Conservation (phyloP, 2,329 filamentous ascomycete species). For the Escovopsis sp. region DNA sequence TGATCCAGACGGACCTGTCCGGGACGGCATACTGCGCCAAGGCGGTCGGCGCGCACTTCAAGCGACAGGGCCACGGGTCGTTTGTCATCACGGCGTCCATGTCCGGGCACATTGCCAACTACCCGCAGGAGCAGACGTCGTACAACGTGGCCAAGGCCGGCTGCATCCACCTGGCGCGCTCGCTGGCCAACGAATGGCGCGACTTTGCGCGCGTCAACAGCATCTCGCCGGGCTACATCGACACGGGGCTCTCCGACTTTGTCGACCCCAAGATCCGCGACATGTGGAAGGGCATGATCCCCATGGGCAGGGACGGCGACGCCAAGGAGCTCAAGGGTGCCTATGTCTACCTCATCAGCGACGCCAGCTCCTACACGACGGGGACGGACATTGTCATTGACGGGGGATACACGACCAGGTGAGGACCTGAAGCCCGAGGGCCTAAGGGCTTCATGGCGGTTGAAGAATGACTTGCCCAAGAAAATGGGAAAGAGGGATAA, state of each 20-base stretch:
- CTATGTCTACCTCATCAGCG: constrained; percentile 64
- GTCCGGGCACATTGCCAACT: constrained; percentile 57
- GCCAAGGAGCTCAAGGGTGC: constrained; percentile 60
- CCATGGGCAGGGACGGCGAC: constrained; percentile 54
- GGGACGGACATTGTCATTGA: constrained; percentile 58
- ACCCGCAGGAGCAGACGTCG: constrained; percentile 51
- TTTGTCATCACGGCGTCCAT: constrained; percentile 58
- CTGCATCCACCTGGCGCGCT: constrained; percentile 30
- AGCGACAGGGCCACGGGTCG: constrained; percentile 45
- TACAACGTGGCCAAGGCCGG: constrained; percentile 53
- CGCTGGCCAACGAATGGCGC: constrained; percentile 50
- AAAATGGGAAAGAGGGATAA: no score
- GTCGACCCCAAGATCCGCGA: constrained; percentile 52
- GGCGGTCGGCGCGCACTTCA: constrained; percentile 49
- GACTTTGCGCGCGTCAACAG: constrained; percentile 52
- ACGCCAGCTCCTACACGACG: constrained; percentile 63
- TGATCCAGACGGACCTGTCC: constrained; percentile 49
- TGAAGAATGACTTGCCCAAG: no score
- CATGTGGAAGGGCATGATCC: constrained; percentile 61
- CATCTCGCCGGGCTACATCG: constrained; percentile 54
- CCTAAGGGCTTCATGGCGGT: no score
- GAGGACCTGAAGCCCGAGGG: background rate
- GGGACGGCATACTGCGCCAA: constrained; percentile 55
- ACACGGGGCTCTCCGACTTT: constrained; percentile 52
- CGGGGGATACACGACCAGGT: constrained; percentile 47